Base-by-base conservation (phyloP, 1,139 yeast genomes). In the Candida labiduridarum region DNA sequence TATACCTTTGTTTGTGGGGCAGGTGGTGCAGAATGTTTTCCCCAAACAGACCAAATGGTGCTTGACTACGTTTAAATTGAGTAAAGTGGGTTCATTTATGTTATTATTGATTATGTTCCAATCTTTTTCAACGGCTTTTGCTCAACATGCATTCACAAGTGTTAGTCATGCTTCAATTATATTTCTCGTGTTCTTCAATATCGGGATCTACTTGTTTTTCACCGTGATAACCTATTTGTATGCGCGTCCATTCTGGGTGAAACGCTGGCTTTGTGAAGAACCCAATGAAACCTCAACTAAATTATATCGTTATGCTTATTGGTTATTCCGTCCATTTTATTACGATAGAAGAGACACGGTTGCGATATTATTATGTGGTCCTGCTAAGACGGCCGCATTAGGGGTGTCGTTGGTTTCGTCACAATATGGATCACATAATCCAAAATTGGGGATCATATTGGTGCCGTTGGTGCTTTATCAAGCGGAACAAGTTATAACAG, bases 351-450 rank as follows among this genome's bases (percentile, higher is more conserved):
- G 72, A 49, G 96, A 90, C 61, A 83, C 96, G 0, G 89, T 89
- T 31, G 80, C 94, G 4, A 78, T 90, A 45, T 79, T 90, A 85
- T 78, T 89, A 51, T 89, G 96, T 67, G 96, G 96, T 6, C 95
- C 96, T 1, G 96, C 97, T 3, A 90, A 90, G 64, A 89, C 96
- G 0, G 96, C 96, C 0, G 96, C 96, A 0, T 73, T 90, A 48
- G 97, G 97, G 43, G 96, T 90, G 1, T 87, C 96, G 1, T 74
- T 90, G 50, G 76, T 88, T 9, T 75, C 90, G 1, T 82, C 96
- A 0, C 96, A 90, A 65, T 90, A 89, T 64, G 95, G 96, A 8
- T 68, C 82, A 4, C 60, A 76, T 45, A 80, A 80, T 56, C 77
- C 78, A 6, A 73, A 82, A 55, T 71, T 89, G 54, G 97, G 96